Evolutionary conservation across 208 protist species (phyloP).

Genomic region (Leishmania tarentolae): DNA sequence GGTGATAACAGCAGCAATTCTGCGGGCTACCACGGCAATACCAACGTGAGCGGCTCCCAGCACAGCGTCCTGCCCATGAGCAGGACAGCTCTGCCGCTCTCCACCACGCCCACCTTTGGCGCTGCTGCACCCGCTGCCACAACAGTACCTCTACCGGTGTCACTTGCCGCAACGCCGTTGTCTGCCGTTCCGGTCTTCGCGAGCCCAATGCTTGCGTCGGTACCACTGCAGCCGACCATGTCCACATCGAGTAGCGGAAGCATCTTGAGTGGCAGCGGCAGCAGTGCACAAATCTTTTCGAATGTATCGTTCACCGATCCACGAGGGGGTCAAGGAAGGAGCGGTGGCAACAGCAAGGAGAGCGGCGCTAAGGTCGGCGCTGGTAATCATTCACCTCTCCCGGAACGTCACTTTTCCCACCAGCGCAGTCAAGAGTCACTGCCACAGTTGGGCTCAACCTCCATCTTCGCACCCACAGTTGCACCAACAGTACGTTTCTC

Average conservation of each 20-base stretch:
- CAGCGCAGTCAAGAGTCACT: conserved; percentile 1
- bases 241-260: background rate
- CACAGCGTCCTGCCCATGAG: background rate
- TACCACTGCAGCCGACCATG: background rate
- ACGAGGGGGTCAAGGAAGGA: conserved; percentile 1
- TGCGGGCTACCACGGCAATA: background rate
- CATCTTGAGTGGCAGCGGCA: conserved; percentile 14
- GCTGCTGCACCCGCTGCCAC: background rate
- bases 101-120: background rate
- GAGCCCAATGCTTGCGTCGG: background rate
- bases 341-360: conserved; percentile 9
- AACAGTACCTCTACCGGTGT: background rate
- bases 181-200: background rate
- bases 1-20: background rate
- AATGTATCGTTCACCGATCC: background rate
- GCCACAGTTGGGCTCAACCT: background rate
- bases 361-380: conserved; percentile 2
- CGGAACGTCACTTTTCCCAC: background rate
- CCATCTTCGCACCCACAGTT: background rate
- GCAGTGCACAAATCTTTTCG: background rate
- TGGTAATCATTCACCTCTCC: background rate
- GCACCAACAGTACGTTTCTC: background rate
- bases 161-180: background rate
- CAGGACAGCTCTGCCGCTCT: background rate
- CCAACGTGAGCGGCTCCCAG: background rate